These are phyloP conservation scores for Aphanocladium album DNA, from an alignment of 2,329 filamentous ascomycete genomes.

Conservation along the genomic window DNA sequence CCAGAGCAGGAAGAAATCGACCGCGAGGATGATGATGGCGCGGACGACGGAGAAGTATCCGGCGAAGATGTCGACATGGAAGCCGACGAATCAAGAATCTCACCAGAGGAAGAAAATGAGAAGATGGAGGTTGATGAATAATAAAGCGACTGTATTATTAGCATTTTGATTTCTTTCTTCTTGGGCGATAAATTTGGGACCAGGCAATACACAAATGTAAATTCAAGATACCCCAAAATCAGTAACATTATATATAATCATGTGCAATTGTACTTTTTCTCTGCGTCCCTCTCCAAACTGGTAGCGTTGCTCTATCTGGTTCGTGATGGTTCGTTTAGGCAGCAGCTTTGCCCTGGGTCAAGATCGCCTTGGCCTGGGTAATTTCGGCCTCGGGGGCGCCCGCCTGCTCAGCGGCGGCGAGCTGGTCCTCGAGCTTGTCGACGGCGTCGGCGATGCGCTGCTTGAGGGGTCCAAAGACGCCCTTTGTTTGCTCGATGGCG, in stretches of 20 bases:
- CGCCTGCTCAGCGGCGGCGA: conserved; percentile 58
- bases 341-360: conserved; percentile 43
- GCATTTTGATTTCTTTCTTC: not conserved
- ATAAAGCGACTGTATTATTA: conserved; percentile 12
- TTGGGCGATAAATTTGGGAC: not conserved
- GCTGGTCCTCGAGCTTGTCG: conserved; percentile 66
- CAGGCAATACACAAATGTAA: conserved; percentile 12
- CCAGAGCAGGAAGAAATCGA: conserved; percentile 12
- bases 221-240: conserved; percentile 17
- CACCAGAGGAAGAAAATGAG: conserved; percentile 37
- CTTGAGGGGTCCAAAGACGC: conserved; percentile 68
- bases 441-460: conserved; percentile 68
- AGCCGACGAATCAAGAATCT: not conserved
- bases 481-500: conserved; percentile 83
- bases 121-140: conserved; percentile 61
- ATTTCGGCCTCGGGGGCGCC: conserved; percentile 45
- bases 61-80: conserved; percentile 22
- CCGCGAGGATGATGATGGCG: conserved; percentile 31
- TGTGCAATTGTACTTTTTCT: not conserved
- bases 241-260: not conserved
- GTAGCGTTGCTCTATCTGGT: conserved; percentile 14
- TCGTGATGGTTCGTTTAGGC: not conserved
- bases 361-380: conserved; percentile 48
- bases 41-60: conserved; percentile 50
- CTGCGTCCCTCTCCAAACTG: conserved; percentile 12